Evolutionary conservation across 257 asterid genomes (phyloP), one percentile per base, ranked within the genome.

Genomic region (Thymus mandschuricus): DNA sequence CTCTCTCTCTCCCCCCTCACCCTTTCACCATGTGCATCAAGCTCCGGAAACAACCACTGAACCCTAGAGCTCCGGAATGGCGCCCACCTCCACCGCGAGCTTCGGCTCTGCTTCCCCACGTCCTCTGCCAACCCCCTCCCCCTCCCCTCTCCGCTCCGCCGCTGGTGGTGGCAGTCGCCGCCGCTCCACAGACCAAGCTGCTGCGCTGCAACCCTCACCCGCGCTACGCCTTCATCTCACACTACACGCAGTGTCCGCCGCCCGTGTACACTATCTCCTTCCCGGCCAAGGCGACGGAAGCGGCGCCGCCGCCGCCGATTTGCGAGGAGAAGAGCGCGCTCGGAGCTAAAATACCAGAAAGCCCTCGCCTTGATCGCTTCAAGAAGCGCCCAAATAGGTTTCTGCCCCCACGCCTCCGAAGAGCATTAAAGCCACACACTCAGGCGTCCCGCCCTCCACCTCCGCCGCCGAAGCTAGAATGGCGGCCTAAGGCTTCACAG

Each of bases 1-100:
- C 49, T 44, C 49, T 44, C 13, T 44, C 49, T 44, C 40, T 1
- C 5, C 5, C 40, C n/a, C n/a, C n/a, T n/a, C 5, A 35, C 5
- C 40, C 3, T 6, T 35, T 35, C 40, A 44, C 49, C 1, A 44
- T 44, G 49, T 44, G 49, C 49, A 21, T 21, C 21, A 44, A 44
- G 11, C 49, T 44, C 11, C 12, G 9, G 11, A 70, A 28, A 30
- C 8, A 28, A 30, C 8, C 67, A 2, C 76, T 80, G 1, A 80
- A 76, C 33, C 84, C 81, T 0, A 6, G 44, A 1, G 84, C 84
- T 1, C 2, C 43, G 28, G 81, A 76, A 41, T 80, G 79, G 77
- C 7, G 27, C 8, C 81, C 79, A 1, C 7, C 28, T 2, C 35
- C 63, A 3, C 64, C 6, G 11, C 31, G 21, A 21, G 21, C 31